These are phyloP conservation scores for Lactifluus echinatus DNA, from an alignment of 768 basidiomycete species.

Conservation along the genomic window DNA sequence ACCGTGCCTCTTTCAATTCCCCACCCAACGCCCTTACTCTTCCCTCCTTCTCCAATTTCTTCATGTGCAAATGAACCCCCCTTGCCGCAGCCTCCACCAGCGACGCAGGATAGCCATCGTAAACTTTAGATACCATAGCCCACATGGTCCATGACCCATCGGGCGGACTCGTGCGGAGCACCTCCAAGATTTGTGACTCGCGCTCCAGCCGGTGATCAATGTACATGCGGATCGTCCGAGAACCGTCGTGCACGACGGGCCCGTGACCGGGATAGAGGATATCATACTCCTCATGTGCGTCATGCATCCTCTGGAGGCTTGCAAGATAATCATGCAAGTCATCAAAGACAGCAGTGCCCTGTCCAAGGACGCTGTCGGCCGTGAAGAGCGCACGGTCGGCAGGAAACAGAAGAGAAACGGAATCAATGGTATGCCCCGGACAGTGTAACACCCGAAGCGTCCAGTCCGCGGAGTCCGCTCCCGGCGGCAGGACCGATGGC, in stretches of 20 bases:
- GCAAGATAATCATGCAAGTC: slow-evolving; percentile 65
- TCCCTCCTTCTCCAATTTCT: slow-evolving; percentile 62
- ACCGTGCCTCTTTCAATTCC: slow-evolving; percentile 41
- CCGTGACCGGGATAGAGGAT: slow-evolving; percentile 87
- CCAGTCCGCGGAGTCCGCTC: slow-evolving; percentile 17
- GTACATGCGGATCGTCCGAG: slow-evolving; percentile 56
- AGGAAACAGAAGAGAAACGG: slow-evolving; percentile 62
- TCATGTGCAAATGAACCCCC: slow-evolving; percentile 60
- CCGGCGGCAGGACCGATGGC: slow-evolving; percentile 24
- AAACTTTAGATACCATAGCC: slow-evolving; percentile 57
- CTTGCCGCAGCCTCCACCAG: slow-evolving; percentile 68
- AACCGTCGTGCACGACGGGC: slow-evolving; percentile 58
- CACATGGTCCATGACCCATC: slow-evolving; percentile 47
- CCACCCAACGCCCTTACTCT: slow-evolving; percentile 44
- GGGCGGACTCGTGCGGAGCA: slow-evolving; percentile 35
- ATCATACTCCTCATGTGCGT: slow-evolving; percentile 29
- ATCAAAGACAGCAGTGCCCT: slow-evolving; percentile 85
- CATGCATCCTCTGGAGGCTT: slow-evolving; percentile 50
- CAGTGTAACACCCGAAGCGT: slow-evolving; percentile 65
- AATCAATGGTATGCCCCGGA: slow-evolving; percentile 88
- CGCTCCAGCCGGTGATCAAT: slow-evolving; percentile 74
- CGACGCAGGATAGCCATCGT: slow-evolving; percentile 60
- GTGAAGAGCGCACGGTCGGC: slow-evolving; percentile 76
- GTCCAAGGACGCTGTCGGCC: slow-evolving; percentile 84
- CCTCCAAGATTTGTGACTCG: slow-evolving; percentile 64